Evolutionary conservation across 2,329 filamentous ascomycete species (phyloP).

Genomic region (Coniochaeta hoffmannii): DNA sequence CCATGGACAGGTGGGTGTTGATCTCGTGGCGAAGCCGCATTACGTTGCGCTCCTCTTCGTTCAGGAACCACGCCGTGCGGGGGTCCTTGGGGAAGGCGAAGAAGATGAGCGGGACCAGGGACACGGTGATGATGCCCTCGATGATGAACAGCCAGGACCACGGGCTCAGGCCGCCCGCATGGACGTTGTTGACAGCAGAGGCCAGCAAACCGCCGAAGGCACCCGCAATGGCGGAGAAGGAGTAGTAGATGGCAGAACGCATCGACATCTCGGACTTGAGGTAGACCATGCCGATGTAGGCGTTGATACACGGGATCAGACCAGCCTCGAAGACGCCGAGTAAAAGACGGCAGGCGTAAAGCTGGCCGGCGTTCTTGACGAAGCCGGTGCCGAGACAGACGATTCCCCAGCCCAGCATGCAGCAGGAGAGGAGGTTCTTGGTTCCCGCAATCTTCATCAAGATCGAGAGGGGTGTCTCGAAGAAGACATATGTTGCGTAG

Average conservation of each 20-base stretch:
- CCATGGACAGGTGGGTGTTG: slow-evolving; percentile 15
- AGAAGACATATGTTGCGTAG: slow-evolving; percentile 20
- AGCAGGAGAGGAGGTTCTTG: slow-evolving; percentile 19
- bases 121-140: slow-evolving; percentile 13
- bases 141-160: slow-evolving; percentile 24
- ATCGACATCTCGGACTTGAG: slow-evolving; percentile 21
- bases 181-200: slow-evolving; percentile 20
- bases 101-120: slow-evolving; percentile 13
- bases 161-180: slow-evolving; percentile 18
- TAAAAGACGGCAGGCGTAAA: slow-evolving; percentile 1
- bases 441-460: slow-evolving; percentile 24
- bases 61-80: slow-evolving; percentile 20
- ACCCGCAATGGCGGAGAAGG: slow-evolving; percentile 22
- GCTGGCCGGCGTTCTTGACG: slow-evolving; percentile 1
- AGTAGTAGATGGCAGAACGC: slow-evolving; percentile 24
- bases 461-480: slow-evolving; percentile 20
- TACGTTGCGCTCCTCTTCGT: slow-evolving; percentile 15
- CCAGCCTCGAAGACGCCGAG: slow-evolving; percentile 14
- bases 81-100: slow-evolving; percentile 18
- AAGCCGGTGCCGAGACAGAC: slow-evolving; percentile 17
- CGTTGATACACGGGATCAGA: slow-evolving; percentile 30
- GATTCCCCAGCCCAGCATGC: slow-evolving; percentile 17
- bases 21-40: slow-evolving; percentile 19
- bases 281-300: slow-evolving; percentile 23
- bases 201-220: slow-evolving; percentile 26